Conservation (phyloP, 805 yeast species). For the Ogataea henricii region DNA sequence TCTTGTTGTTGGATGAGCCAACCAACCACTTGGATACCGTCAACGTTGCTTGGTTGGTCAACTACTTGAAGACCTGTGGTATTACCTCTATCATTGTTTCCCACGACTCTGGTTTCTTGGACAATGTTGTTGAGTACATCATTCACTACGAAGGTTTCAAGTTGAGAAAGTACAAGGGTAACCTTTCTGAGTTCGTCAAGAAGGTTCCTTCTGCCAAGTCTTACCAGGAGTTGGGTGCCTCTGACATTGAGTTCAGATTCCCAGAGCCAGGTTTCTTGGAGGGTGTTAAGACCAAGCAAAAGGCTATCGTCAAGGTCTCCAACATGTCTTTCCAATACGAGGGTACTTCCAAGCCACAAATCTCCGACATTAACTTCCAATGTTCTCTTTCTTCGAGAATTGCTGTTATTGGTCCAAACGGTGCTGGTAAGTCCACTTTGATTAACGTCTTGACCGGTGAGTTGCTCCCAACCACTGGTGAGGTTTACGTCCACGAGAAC, state of each 20-base stretch:
- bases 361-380: constrained; percentile 91
- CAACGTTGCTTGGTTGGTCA: constrained; percentile 99
- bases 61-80: constrained; percentile 98
- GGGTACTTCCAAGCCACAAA: constrained; percentile 97
- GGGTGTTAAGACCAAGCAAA: constrained; percentile 99
- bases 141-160: constrained; percentile 99
- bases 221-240: constrained; percentile 98
- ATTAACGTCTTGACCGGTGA: constrained; percentile 99
- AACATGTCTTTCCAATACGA: constrained; percentile 99
- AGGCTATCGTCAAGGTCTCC: constrained; percentile 97
- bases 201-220: constrained; percentile 98
- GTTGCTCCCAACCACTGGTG: constrained; percentile 97
- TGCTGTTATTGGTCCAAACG: constrained; percentile 99
- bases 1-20: constrained; percentile 98
- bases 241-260: constrained; percentile 94
- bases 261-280: constrained; percentile 99
- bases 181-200: constrained; percentile 97
- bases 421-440: constrained; percentile 99
- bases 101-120: constrained; percentile 99
- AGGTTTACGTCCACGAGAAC: constrained; percentile 99
- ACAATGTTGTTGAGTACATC: constrained; percentile 95
- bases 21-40: constrained; percentile 99
- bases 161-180: constrained; percentile 99
- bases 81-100: constrained; percentile 98
- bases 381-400: constrained; percentile 99